Percentiles rank a stretch among this genome's conserved stretches.
These are phyloP conservation scores for Paracoccidioides brasiliensis DNA, from an alignment of 2,329 filamentous ascomycete genomes.

Conservation along the genomic window DNA sequence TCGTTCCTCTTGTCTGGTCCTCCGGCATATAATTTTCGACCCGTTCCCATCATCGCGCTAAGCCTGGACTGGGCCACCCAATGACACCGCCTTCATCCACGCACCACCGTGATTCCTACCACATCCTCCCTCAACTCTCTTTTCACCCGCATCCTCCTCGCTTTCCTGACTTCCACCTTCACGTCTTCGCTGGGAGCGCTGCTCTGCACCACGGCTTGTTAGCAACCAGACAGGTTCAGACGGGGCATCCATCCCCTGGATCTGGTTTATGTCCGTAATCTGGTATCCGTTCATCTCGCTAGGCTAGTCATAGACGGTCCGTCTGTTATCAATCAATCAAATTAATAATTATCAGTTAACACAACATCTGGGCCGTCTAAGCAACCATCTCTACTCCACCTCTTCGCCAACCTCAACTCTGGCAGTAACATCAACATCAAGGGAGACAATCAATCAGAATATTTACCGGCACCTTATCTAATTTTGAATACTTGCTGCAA, in stretches of 20 bases:
- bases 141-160: background rate
- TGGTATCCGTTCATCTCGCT: background rate
- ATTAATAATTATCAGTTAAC: background rate
- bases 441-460: background rate
- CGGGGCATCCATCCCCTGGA: background rate
- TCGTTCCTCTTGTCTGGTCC: too few relatives aligned
- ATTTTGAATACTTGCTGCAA: background rate
- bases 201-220: background rate
- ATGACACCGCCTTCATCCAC: background rate
- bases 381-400: background rate
- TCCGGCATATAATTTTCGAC: background rate
- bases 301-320: background rate
- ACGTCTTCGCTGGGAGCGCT: background rate
- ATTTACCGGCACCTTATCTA: background rate
- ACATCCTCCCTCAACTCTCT: background rate
- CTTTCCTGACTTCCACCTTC: background rate
- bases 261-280: background rate
- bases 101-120: conserved; percentile 1
- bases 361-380: background rate
- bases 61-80: background rate
- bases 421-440: background rate
- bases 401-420: background rate
- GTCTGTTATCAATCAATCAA: background rate
- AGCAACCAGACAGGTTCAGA: background rate
- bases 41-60: background rate